Evolutionary conservation across 1,284 basidiomycete species (phyloP).

Genomic region (Waitea zeae): DNA sequence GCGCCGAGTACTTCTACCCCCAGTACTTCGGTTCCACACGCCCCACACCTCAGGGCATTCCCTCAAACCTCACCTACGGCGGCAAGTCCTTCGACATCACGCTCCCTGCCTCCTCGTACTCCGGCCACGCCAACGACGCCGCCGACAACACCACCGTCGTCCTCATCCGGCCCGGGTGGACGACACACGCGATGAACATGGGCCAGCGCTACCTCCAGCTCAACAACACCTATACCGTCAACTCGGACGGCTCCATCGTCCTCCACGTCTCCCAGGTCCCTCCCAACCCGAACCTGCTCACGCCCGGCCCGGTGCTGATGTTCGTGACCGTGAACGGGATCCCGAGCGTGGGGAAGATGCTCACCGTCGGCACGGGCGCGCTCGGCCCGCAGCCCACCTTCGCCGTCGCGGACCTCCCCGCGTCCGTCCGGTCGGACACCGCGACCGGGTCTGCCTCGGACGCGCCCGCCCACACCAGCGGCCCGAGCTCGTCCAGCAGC

Average conservation of each 20-base stretch:
- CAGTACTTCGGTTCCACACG: slow-evolving; percentile 67
- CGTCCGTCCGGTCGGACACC: slow-evolving; percentile 21
- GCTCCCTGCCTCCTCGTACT: slow-evolving; percentile 43
- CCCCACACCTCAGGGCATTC: slow-evolving; percentile 59
- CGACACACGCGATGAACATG: slow-evolving; percentile 93
- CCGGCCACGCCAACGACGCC: slow-evolving; percentile 47
- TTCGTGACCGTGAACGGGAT: slow-evolving; percentile 75
- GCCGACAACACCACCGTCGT: slow-evolving; percentile 68
- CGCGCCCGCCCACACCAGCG: slow-evolving; percentile 9
- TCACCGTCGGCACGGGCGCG: slow-evolving; percentile 68
- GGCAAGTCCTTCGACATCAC: slow-evolving; percentile 61
- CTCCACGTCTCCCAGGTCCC: slow-evolving; percentile 70
- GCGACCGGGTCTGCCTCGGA: slow-evolving; percentile 18
- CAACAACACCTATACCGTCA: slow-evolving; percentile 69
- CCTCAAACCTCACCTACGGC: slow-evolving; percentile 64
- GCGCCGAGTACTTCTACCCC: slow-evolving; percentile 79
- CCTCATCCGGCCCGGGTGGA: slow-evolving; percentile 78
- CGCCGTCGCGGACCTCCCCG: slow-evolving; percentile 32
- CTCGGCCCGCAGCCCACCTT: slow-evolving; percentile 47
- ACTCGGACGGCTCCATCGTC: slow-evolving; percentile 51
- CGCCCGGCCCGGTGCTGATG: slow-evolving; percentile 71
- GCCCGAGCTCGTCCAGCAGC: slow-evolving; percentile 5
- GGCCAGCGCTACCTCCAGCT: slow-evolving; percentile 63
- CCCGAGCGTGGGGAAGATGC: slow-evolving; percentile 59
- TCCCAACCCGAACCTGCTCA: slow-evolving; percentile 71